Conservation (phyloP, 2,329 filamentous ascomycete species). For the Sclerotinia sclerotiorum region DNA sequence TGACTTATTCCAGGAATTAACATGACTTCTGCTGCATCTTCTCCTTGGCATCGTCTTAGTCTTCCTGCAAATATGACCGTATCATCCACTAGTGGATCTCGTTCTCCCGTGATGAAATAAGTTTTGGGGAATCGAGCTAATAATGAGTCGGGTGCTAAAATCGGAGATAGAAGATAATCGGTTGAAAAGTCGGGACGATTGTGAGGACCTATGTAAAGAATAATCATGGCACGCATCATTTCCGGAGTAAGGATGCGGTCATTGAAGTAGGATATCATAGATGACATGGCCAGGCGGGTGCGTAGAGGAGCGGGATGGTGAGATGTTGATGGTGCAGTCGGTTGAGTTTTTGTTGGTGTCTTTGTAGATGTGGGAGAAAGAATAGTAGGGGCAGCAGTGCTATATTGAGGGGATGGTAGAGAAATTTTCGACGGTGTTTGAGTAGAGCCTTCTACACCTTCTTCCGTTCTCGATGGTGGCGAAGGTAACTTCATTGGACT, state of each 20-base stretch:
- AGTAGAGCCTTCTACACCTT: not conserved
- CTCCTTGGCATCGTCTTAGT: conserved; percentile 75
- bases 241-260: conserved; percentile 92
- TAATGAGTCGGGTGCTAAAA: conserved; percentile 81
- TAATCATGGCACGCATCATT: conserved; percentile 99
- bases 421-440: not conserved
- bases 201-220: conserved; percentile 92
- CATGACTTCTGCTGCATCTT: conserved; percentile 75
- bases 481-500: conserved; percentile 41
- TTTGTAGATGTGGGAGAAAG: conserved; percentile 29
- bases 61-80: conserved; percentile 94
- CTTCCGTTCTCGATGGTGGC: conserved; percentile 19
- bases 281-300: conserved; percentile 89
- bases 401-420: conserved; percentile 23
- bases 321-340: conserved; percentile 41
- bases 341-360: conserved; percentile 15
- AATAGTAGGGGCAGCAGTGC: conserved; percentile 31
- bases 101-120: conserved; percentile 90
- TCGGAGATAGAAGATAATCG: conserved; percentile 86
- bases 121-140: conserved; percentile 89
- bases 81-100: conserved; percentile 93
- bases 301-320: conserved; percentile 61
- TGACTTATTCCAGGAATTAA: conserved; percentile 88
- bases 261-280: conserved; percentile 98
- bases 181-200: conserved; percentile 89